Base-by-base conservation (phyloP, 2,329 filamentous ascomycete genomes). In the Mollisiaceae sp. region DNA sequence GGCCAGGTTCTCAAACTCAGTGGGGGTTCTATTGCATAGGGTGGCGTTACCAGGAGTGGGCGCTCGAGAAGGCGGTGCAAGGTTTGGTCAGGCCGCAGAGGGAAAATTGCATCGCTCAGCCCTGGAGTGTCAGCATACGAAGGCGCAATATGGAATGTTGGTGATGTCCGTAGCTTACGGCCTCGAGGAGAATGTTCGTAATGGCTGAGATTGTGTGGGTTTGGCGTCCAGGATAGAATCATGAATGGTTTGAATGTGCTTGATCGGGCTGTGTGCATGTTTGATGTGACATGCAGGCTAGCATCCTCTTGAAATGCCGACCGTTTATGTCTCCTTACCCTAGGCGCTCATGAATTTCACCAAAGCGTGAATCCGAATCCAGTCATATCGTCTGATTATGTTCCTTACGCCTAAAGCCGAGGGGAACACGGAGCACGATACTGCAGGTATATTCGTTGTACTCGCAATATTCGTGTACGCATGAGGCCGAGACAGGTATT, bases 1-100 rank as follows among this genome's bases (percentile, higher is more conserved):
- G 72, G 72, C 20, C 72, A 73, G 62, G 63, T 73, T 47, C 69
- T 73, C 50, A 69, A 70, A 58, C 67, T 73, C 18, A 71, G 66
- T 59, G 72, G 72, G 50, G 72, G 72, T 36, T 68, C 66, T 12
- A 62, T 66, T 36, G 64, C 66, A 38, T 68, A 68, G 47, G 32
- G 43, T 20, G 24, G 24, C 11, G n/a, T 43, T 27, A 20, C n/a
- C 22, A n/a, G 38, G 8, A 22, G 22, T 45, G 35, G 59, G 38
- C 22, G 59, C 12, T 32, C 14, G 50, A n/a, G n/a, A n/a, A n/a
- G 50, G 9, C 2, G 54, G n/a, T 5, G 55, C 20, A 41, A 38
- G 36, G 55, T 54, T 54, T 54, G 22, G 27, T 35, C 14, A 35
- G 50, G 50, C 24, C 18, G 24, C 22, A 54, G n/a, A 18, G 18